Base-by-base conservation (phyloP, 805 yeast genomes). In the Saccharomycodes ludwigii region DNA sequence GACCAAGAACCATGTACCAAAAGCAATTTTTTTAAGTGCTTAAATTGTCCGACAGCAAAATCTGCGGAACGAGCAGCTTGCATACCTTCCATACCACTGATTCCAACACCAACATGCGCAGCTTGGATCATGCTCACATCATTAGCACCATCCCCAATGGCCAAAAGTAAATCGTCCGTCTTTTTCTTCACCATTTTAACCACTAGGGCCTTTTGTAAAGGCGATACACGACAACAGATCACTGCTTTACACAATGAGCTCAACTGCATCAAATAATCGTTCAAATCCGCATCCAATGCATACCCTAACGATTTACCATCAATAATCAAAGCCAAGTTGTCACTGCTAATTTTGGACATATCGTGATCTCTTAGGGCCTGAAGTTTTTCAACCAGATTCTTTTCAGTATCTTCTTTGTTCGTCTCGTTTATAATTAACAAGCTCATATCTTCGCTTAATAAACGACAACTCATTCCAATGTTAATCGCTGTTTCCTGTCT, bases 61-160 rank as follows among this genome's bases (percentile, higher is more conserved):
- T 91, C 99, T 0, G 99, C 97, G 54, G 94, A 78, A 54, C 99
- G 71, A 0, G 98, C 96, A 8, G 98, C 98, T 58, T 91, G 99
- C 84, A 86, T 85, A 43, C 99, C 99, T 60, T 91, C 99, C 88
- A 85, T 79, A 42, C 99, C 99, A 57, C 94, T 82, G 40, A 91
- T 93, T 52, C 99, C 99, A 16, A 91, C 95, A 40, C 99, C 99
- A 32, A 91, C 95, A 55, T 91, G 97, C 0, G 98, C 98, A 11
- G 98, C 97, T 57, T 91, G 98, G 42, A 91, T 91, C 99, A 91
- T 91, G 22, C 94, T 79, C 24, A 91, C 98, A 60, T 91, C 99
- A 50, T 91, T 91, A 3, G 99, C 99, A 49, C 99, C 99, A 58
- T 91, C 99, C 27, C 99, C 99, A 49, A 91, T 79, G 1, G 98